These are phyloP conservation scores for Pisolithus tinctorius DNA, from an alignment of 768 basidiomycete species.

Conservation along the genomic window DNA sequence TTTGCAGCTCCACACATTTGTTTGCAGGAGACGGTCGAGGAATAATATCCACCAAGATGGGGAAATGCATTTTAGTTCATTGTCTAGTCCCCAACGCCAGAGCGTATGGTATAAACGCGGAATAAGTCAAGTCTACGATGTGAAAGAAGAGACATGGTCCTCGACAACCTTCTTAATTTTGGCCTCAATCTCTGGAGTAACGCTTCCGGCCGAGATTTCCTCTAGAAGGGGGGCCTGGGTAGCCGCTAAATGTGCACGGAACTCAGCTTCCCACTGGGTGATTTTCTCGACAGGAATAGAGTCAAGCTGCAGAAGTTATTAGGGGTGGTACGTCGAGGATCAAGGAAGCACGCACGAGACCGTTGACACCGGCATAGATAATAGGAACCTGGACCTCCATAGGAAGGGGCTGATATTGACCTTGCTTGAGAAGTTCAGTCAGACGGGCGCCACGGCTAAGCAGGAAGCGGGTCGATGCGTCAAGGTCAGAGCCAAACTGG, in stretches of 20 bases:
- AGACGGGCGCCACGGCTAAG: conserved; percentile 96
- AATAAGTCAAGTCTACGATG: conserved; percentile 36
- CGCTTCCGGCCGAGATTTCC: conserved; percentile 77
- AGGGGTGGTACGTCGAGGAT: conserved; percentile 1
- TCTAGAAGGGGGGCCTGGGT: conserved; percentile 70
- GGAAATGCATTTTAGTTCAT: conserved; percentile 14
- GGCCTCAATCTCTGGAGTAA: conserved; percentile 85
- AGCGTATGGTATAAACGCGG: conserved; percentile 9
- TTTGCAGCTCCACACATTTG: no score
- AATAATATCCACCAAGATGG: neutral
- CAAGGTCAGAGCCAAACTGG: conserved; percentile 99
- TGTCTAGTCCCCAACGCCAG: conserved; percentile 11
- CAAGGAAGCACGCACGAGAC: conserved; percentile 59
- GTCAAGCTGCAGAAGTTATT: conserved; percentile 56
- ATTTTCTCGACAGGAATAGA: conserved; percentile 93
- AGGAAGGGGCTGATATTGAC: conserved; percentile 91
- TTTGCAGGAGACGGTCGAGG: no score
- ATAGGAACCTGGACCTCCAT: conserved; percentile 98
- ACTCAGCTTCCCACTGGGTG: conserved; percentile 86
- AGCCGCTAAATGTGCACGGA: conserved; percentile 80
- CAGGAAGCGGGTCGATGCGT: conserved; percentile 98
- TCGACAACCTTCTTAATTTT: conserved; percentile 95
- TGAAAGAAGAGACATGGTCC: conserved; percentile 80
- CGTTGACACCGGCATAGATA: conserved; percentile 99
- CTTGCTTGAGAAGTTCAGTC: conserved; percentile 96